A percentile compares a stretch with the other conserved stretches of the same genome.
phyloP scores from a whole-genome alignment of 192 early-diverging fungal genomes.

The Backusella westeae region DNA sequence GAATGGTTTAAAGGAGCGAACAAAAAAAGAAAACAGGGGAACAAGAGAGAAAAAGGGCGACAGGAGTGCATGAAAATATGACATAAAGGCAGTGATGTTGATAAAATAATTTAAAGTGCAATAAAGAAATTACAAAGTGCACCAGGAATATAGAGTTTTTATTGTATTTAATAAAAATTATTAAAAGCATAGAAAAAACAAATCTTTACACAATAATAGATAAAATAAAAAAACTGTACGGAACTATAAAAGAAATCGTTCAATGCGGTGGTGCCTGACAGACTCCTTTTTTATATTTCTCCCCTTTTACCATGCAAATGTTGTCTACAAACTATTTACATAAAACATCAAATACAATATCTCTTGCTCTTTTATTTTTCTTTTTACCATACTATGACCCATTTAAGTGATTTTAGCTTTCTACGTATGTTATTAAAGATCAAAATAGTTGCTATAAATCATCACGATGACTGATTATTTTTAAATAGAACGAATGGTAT shows the following conservation, averaged over 20 bases:
- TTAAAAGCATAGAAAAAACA: too few species aligned
- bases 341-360: background rate
- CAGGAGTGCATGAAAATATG: background rate
- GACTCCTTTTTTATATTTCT: slow-evolving; percentile 80
- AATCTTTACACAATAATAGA: too few species aligned
- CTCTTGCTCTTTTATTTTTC: background rate
- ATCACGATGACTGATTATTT: slow-evolving; percentile 23
- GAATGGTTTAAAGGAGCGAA: background rate
- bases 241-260: slow-evolving; percentile 86
- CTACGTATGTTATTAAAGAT: slow-evolving; percentile 31
- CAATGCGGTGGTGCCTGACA: slow-evolving; percentile 85
- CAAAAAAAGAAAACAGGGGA: background rate
- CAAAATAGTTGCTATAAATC: slow-evolving; percentile 11
- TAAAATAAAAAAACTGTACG: slow-evolving; percentile 64
- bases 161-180: background rate
- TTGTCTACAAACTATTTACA: background rate
- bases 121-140: background rate
- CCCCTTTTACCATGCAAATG: slow-evolving; percentile 73
- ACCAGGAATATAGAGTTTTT: background rate
- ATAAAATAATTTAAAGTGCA: background rate
- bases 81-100: background rate
- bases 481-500: slow-evolving; percentile 25
- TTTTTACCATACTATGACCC: slow-evolving; percentile 18
- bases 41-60: too few species aligned
- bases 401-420: slow-evolving; percentile 40